phyloP scores from a whole-genome alignment of 306 rosid species.

The Acacia confusa region DNA sequence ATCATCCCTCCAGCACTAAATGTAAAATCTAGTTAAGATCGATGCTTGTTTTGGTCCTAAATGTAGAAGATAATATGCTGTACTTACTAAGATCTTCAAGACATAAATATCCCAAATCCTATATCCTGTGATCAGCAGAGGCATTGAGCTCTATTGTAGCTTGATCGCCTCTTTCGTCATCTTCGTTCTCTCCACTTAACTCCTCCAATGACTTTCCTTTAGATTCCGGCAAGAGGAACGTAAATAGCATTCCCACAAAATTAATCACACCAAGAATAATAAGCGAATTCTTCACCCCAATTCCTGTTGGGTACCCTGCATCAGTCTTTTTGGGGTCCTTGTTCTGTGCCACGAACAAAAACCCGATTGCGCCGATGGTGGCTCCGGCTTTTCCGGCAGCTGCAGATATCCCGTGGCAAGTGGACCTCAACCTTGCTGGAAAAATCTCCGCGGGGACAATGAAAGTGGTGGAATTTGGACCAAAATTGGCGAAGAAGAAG shows the following conservation, averaged over 20 bases:
- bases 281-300: constrained; percentile 33
- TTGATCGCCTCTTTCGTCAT: not conserved
- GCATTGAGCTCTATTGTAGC: not conserved
- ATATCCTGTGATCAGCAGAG: not conserved
- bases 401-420: constrained; percentile 59
- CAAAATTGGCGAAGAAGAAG: not conserved
- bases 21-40: too few relatives aligned
- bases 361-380: constrained; percentile 57
- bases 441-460: constrained; percentile 22
- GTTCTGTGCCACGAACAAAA: constrained; percentile 53
- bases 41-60: too few relatives aligned
- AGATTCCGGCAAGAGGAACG: not conserved
- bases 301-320: constrained; percentile 51
- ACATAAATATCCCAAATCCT: not conserved
- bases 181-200: constrained; percentile 29
- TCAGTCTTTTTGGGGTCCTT: constrained; percentile 29
- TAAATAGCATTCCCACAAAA: not conserved
- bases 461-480: constrained; percentile 3
- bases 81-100: not conserved
- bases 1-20: too few relatives aligned
- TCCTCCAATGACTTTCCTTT: not conserved
- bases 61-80: too few relatives aligned
- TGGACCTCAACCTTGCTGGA: constrained; percentile 39
- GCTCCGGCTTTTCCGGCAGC: constrained; percentile 69
- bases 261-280: constrained; percentile 2